Evolutionary conservation across 805 yeast species (phyloP), one percentile per base, ranked within the genome.

Genomic region (Yarrowia yakushimensis): DNA sequence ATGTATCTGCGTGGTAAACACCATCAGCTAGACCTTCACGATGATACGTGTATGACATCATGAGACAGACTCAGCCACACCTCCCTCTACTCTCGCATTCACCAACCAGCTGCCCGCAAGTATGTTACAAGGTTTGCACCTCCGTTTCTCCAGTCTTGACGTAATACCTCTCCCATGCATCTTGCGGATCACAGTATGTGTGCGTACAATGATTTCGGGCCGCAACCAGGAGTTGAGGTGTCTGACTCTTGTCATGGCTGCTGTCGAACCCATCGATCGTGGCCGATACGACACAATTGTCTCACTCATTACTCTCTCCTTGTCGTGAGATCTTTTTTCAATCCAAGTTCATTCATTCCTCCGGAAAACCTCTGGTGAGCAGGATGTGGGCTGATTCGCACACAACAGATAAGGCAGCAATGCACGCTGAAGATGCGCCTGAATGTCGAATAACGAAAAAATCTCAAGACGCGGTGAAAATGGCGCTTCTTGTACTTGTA

Each of bases 81-180:
- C n/a, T n/a, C n/a, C n/a, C n/a, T n/a, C n/a, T n/a, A n/a, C n/a
- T n/a, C n/a, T n/a, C n/a, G n/a, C n/a, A n/a, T n/a, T n/a, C n/a
- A n/a, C n/a, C n/a, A n/a, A n/a, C n/a, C n/a, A n/a, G n/a, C 10
- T 23, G n/a, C 13, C 15, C 30, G 8, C 6, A 4, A 27, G 10
- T 11, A 27, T 9, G 11, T 4, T 12, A 11, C 41, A 37, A 39
- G 12, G 27, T 13, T 20, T 27, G 20, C 11, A 2, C 17, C 20
- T 42, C 48, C 48, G 31, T 12, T 43, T 43, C 50, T 43, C 50
- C 50, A 43, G 34, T 43, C 22, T 43, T 43, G n/a, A n/a, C 50
- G 17, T 23, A 27, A 34, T 43, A 17, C 50, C n/a, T 43, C 50
- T 43, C 22, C 23, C 13, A 43, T 43, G 50, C 50, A 13, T 27